phyloP scores from a whole-genome alignment of 2,329 filamentous ascomycete genomes.

The Pseudophaeomoniella oleicola region DNA sequence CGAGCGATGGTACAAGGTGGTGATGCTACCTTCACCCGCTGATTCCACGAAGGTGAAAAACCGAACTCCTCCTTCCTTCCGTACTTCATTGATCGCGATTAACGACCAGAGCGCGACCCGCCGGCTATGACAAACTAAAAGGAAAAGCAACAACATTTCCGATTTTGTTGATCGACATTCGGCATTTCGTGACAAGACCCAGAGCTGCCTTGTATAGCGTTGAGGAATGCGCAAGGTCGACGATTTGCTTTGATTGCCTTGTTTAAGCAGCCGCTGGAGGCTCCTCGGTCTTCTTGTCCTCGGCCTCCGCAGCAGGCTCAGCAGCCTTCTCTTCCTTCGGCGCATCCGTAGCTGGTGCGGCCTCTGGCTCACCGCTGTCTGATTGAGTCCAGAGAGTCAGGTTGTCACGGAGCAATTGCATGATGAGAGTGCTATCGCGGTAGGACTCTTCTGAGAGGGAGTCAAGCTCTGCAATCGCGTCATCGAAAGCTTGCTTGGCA shows the following conservation, averaged over 20 bases:
- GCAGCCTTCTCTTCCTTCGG: constrained; percentile 48
- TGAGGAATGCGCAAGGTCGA: no score
- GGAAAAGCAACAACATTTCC: neutral
- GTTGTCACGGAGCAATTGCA: constrained; percentile 98
- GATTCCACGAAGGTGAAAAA: neutral
- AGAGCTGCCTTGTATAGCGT: neutral
- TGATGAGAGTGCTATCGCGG: constrained; percentile 97
- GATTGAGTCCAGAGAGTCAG: constrained; percentile 96
- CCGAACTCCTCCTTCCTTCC: neutral
- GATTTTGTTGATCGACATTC: neutral
- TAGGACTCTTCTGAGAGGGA: constrained; percentile 95
- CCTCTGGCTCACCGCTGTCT: constrained; percentile 67
- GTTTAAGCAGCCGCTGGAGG: constrained; percentile 12
- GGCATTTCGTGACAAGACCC: neutral
- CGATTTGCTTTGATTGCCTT: no score
- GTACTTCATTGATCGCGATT: neutral
- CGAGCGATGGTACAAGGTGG: neutral
- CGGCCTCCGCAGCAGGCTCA: constrained; percentile 31
- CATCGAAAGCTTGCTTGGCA: constrained; percentile 97
- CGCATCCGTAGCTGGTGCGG: constrained; percentile 38
- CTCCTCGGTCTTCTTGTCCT: constrained; percentile 29
- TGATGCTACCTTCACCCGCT: neutral
- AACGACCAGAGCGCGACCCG: neutral
- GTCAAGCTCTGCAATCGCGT: constrained; percentile 97
- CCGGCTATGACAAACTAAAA: neutral